phyloP scores from a whole-genome alignment of 768 basidiomycete species.

The Xerocomus potaroensis region DNA sequence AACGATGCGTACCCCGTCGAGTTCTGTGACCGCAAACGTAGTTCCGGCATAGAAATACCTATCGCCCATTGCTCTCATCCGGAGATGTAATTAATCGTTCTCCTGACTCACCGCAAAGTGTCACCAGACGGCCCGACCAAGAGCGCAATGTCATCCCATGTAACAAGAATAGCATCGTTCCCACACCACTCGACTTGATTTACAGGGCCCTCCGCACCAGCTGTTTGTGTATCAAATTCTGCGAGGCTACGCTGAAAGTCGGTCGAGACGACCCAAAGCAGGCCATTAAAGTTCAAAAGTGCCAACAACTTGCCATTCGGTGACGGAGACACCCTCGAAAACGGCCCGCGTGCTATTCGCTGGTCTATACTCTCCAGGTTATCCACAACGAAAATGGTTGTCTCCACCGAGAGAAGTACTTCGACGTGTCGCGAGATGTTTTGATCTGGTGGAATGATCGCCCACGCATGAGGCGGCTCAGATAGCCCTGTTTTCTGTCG shows the following conservation, averaged over 20 bases:
- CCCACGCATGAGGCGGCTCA: conserved; percentile 81
- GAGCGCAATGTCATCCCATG: conserved; percentile 72
- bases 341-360: conserved; percentile 83
- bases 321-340: conserved; percentile 80
- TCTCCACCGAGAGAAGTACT: conserved; percentile 76
- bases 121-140: conserved; percentile 94
- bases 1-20: conserved; percentile 85
- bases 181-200: conserved; percentile 92
- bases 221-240: conserved; percentile 71
- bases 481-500: conserved; percentile 48
- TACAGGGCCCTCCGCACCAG: conserved; percentile 55
- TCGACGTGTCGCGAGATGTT: conserved; percentile 89
- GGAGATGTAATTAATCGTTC: not conserved
- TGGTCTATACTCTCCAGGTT: conserved; percentile 88
- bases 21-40: conserved; percentile 77
- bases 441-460: conserved; percentile 83
- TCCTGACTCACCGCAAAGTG: conserved; percentile 71
- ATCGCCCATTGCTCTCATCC: conserved; percentile 7
- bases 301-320: conserved; percentile 94
- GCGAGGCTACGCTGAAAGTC: conserved; percentile 88
- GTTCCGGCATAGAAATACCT: conserved; percentile 81
- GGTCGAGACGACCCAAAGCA: conserved; percentile 90
- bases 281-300: conserved; percentile 64
- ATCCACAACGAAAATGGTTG: conserved; percentile 81
- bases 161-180: conserved; percentile 87